Conservation (phyloP, 148 eudicot genomes). For the Vaccinium corymbosum region DNA sequence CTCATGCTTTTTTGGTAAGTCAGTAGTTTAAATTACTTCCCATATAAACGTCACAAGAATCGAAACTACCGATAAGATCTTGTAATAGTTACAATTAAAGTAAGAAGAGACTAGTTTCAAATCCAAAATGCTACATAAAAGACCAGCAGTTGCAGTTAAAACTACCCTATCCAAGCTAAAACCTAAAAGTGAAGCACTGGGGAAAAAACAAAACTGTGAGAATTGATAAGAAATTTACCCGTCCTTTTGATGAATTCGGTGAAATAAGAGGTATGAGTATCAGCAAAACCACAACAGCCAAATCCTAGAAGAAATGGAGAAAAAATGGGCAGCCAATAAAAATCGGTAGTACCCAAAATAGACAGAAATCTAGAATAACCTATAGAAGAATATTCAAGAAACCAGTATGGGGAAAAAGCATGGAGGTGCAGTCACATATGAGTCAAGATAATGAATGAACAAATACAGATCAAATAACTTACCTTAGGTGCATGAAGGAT, state of each 20-base stretch:
- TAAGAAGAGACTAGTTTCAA: neutral
- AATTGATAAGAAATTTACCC: conserved; percentile 56
- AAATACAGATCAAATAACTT: neutral
- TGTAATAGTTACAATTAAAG: neutral
- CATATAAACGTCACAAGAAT: neutral
- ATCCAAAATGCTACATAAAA: neutral
- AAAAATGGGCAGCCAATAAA: too few relatives aligned
- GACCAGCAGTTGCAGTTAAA: too few relatives aligned
- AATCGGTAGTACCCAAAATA: too few relatives aligned
- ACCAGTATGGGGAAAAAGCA: too few relatives aligned
- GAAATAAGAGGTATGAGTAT: conserved; percentile 97
- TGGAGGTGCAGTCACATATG: too few relatives aligned
- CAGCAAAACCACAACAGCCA: conserved; percentile 97
- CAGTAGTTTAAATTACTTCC: neutral
- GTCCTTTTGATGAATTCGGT: conserved; percentile 99
- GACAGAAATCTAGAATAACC: too few relatives aligned
- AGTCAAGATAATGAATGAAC: too few relatives aligned
- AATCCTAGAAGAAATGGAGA: conserved; percentile 49
- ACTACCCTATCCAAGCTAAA: too few relatives aligned
- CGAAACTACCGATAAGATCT: neutral
- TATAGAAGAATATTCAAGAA: too few relatives aligned
- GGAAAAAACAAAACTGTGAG: neutral
- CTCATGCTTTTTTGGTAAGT: neutral
- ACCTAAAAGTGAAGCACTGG: too few relatives aligned
- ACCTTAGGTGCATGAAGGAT: neutral